These are phyloP conservation scores for Ziziphus jujuba DNA, from an alignment of 306 rosid species.

Conservation along the genomic window DNA sequence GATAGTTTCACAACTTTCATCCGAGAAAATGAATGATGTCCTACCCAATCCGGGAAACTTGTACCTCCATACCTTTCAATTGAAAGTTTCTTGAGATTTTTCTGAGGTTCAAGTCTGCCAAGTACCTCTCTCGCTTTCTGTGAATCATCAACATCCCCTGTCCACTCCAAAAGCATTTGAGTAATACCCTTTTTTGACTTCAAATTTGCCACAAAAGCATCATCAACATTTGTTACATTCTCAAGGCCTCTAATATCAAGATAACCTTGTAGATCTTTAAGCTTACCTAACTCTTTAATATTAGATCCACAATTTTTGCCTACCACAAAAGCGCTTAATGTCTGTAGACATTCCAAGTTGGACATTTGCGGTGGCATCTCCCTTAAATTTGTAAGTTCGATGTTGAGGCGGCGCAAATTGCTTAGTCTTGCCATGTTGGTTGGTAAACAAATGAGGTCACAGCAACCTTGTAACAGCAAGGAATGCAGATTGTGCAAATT, in stretches of 20 bases:
- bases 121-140: not conserved
- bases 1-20: not conserved
- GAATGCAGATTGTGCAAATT: slow-evolving; percentile 18
- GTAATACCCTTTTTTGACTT: not conserved
- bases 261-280: not conserved
- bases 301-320: not conserved
- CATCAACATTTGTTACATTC: not conserved
- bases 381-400: not conserved
- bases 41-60: slow-evolving; percentile 17
- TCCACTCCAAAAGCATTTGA: slow-evolving; percentile 12
- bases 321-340: not conserved
- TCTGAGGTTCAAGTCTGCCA: not conserved
- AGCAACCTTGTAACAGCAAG: not conserved
- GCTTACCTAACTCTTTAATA: too few species aligned
- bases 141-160: not conserved
- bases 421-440: slow-evolving; percentile 5
- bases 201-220: slow-evolving; percentile 20
- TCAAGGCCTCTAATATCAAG: slow-evolving; percentile 8
- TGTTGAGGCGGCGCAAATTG: slow-evolving; percentile 7
- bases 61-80: slow-evolving; percentile 14
- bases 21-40: slow-evolving; percentile 1
- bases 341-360: slow-evolving; percentile 2
- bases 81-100: not conserved
- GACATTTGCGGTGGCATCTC: slow-evolving; percentile 7
- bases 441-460: not conserved